Conservation (phyloP, 148 eudicot species). For the Drosera capensis region DNA sequence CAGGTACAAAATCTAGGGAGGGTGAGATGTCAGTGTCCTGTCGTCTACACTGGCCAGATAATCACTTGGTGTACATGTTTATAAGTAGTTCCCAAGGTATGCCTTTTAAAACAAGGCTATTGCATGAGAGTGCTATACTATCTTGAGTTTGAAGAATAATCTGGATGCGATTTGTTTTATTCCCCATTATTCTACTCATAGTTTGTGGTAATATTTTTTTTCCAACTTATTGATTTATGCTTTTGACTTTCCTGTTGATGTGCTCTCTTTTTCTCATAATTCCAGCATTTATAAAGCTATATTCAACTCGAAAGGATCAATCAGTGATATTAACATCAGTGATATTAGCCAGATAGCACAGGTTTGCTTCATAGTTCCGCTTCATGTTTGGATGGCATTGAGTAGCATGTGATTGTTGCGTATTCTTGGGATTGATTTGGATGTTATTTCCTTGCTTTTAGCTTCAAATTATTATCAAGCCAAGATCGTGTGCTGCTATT, state of each 20-base stretch:
- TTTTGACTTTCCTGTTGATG: too few species aligned
- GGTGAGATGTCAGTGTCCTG: too few species aligned
- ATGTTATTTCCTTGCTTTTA: constrained; percentile 13
- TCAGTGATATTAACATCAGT: constrained; percentile 61
- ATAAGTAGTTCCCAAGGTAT: too few species aligned
- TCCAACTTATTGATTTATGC: constrained; percentile 2
- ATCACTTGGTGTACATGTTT: too few species aligned
- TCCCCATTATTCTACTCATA: too few species aligned
- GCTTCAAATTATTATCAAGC: constrained; percentile 79
- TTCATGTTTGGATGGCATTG: constrained; percentile 1
- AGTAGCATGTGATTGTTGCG: neutral
- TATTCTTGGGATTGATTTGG: constrained; percentile 3
- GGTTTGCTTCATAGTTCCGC: constrained; percentile 31
- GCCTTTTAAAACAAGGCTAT: too few species aligned
- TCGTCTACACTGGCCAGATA: too few species aligned
- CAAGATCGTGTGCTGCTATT: constrained; percentile 67
- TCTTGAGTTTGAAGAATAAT: too few species aligned
- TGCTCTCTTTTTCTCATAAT: constrained; percentile 5
- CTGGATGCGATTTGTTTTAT: too few species aligned
- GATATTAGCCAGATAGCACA: constrained; percentile 92
- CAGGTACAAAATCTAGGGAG: too few species aligned
- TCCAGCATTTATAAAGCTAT: constrained; percentile 81
- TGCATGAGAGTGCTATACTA: too few species aligned
- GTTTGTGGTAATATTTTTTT: too few species aligned
- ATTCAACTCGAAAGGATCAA: constrained; percentile 59